Conservation (phyloP, 768 basidiomycete genomes). For the Chalciporus chontae region DNA sequence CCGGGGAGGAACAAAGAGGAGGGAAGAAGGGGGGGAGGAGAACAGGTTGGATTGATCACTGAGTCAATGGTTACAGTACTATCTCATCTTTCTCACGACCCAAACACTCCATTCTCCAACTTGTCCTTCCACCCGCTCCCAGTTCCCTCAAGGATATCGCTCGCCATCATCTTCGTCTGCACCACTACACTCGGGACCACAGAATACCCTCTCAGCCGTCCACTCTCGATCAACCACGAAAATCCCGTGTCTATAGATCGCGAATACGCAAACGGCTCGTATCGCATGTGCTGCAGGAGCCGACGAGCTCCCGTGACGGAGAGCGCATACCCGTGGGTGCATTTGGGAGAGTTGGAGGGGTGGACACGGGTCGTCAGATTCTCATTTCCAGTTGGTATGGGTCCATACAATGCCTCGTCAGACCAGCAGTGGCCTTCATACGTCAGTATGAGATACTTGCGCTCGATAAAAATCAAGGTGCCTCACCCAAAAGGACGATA, state of each 20-base stretch:
- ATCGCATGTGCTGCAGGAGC: conserved; percentile 49
- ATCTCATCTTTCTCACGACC: conserved; percentile 2
- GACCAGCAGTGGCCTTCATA: conserved; percentile 70
- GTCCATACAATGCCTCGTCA: conserved; percentile 47
- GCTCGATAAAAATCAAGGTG: not conserved
- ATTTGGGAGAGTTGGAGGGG: conserved; percentile 56
- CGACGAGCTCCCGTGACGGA: conserved; percentile 53
- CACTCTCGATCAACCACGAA: conserved; percentile 55
- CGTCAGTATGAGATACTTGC: too few relatives aligned
- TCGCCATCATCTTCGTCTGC: conserved; percentile 53
- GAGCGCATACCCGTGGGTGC: conserved; percentile 67
- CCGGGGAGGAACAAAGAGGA: too few relatives aligned
- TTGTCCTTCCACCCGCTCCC: conserved; percentile 53
- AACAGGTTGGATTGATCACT: too few relatives aligned
- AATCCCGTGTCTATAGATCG: conserved; percentile 69
- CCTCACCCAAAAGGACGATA: conserved; percentile 59
- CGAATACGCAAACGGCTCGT: conserved; percentile 66
- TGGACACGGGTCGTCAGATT: conserved; percentile 35
- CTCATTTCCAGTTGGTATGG: conserved; percentile 20
- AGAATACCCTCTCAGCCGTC: conserved; percentile 52
- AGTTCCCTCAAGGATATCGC: conserved; percentile 45
- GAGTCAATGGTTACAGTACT: too few relatives aligned
- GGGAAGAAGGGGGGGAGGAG: too few relatives aligned
- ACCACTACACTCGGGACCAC: conserved; percentile 61
- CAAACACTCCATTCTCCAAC: conserved; percentile 45